A percentile compares a stretch with the other conserved stretches of the same genome.
phyloP scores from a whole-genome alignment of 2,329 filamentous ascomycete species.

The Plectosphaerella cucumerina region DNA sequence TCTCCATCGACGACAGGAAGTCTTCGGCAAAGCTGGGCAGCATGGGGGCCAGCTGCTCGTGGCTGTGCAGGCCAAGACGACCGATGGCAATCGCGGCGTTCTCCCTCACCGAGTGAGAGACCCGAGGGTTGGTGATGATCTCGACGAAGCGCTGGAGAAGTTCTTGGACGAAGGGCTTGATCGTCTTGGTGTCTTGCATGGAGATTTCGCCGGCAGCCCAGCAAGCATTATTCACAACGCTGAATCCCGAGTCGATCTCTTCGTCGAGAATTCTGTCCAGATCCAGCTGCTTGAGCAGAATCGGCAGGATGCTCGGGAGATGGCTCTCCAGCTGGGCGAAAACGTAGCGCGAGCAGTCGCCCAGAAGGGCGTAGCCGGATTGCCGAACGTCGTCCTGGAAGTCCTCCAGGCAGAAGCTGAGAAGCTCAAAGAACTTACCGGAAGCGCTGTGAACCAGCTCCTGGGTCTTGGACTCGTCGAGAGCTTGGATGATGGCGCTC shows the following conservation, averaged over 20 bases:
- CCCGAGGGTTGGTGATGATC: conserved; percentile 80
- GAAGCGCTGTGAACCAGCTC: conserved; percentile 72
- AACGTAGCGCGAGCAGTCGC: conserved; percentile 91
- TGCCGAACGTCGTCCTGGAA: conserved; percentile 88
- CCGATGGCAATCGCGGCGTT: conserved; percentile 94
- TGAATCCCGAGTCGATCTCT: conserved; percentile 79
- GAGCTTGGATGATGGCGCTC: conserved; percentile 87
- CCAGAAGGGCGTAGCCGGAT: conserved; percentile 90
- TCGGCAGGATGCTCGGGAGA: conserved; percentile 69
- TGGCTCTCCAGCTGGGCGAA: conserved; percentile 76
- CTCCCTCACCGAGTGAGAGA: conserved; percentile 83
- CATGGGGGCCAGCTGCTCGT: conserved; percentile 71
- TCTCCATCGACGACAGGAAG: conserved; percentile 77
- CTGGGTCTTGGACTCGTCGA: conserved; percentile 69
- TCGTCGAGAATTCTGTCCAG: conserved; percentile 72
- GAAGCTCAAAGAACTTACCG: conserved; percentile 83
- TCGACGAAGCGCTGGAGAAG: conserved; percentile 73
- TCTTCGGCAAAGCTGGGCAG: conserved; percentile 75
- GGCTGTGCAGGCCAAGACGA: conserved; percentile 75
- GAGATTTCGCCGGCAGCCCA: conserved; percentile 95
- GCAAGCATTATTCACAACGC: conserved; percentile 96
- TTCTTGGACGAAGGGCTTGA: conserved; percentile 73
- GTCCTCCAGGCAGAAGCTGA: conserved; percentile 91
- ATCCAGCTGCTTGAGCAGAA: conserved; percentile 84
- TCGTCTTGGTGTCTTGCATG: conserved; percentile 69